phyloP scores from a whole-genome alignment of 805 yeast genomes.

The Saturnispora galanensis region DNA sequence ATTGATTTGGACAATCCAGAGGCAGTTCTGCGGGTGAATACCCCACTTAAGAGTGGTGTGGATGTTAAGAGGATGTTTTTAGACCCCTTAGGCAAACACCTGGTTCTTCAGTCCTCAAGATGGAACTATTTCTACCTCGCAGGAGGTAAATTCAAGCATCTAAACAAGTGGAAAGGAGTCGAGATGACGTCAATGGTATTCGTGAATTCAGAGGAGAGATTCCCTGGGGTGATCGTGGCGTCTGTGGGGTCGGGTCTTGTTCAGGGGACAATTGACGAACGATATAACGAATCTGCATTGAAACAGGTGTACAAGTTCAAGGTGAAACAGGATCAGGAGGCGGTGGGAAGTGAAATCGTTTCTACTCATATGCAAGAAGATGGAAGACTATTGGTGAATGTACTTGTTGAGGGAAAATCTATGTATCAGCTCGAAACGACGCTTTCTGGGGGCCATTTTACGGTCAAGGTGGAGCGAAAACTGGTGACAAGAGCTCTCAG shows the following conservation, averaged over 20 bases:
- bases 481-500: too few relatives aligned
- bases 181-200: constrained; percentile 35
- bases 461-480: too few relatives aligned
- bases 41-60: constrained; percentile 19
- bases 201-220: constrained; percentile 11
- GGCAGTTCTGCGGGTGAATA: constrained; percentile 34
- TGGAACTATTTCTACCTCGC: constrained; percentile 40
- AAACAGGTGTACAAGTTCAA: constrained; percentile 13
- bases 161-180: constrained; percentile 39
- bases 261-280: too few relatives aligned
- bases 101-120: constrained; percentile 38
- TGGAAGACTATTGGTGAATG: too few relatives aligned
- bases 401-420: too few relatives aligned
- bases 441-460: too few relatives aligned
- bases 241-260: too few relatives aligned
- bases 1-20: constrained; percentile 61
- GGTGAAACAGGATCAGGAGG: background rate
- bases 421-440: too few relatives aligned
- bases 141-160: constrained; percentile 30
- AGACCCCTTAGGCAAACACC: constrained; percentile 44
- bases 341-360: too few relatives aligned
- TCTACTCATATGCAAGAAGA: too few relatives aligned
- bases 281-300: constrained; percentile 31
- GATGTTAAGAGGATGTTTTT: constrained; percentile 31
- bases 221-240: too few relatives aligned